These are phyloP conservation scores for Physaria fendleri DNA, from an alignment of 345 rosid genomes.

Conservation along the genomic window DNA sequence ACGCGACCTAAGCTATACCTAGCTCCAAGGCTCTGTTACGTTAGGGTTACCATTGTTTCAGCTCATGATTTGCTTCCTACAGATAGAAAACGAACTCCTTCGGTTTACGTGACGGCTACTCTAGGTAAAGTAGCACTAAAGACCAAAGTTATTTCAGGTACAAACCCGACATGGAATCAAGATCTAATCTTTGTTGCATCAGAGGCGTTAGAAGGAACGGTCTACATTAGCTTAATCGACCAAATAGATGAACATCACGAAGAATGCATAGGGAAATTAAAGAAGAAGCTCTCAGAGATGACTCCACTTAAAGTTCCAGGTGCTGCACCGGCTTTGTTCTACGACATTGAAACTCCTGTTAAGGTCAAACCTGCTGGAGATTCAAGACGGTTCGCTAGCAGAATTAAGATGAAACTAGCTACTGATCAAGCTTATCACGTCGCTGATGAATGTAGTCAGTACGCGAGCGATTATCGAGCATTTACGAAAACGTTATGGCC, in stretches of 20 bases:
- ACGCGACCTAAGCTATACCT: constrained; percentile 20
- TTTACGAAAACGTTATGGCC: constrained; percentile 15
- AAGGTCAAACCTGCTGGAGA: not conserved
- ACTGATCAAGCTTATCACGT: constrained; percentile 28
- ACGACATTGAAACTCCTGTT: constrained; percentile 7
- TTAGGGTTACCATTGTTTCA: constrained; percentile 22
- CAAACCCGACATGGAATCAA: constrained; percentile 22
- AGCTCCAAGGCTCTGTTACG: constrained; percentile 27
- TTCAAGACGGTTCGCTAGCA: constrained; percentile 17
- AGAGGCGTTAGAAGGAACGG: constrained; percentile 11
- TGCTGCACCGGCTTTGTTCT: constrained; percentile 1
- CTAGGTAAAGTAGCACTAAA: not conserved
- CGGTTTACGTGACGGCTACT: constrained; percentile 13
- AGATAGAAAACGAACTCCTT: not conserved
- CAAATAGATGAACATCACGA: not conserved
- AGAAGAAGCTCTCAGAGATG: constrained; percentile 15
- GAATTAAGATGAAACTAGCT: constrained; percentile 13
- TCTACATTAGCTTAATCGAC: not conserved
- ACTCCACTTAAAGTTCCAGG: constrained; percentile 13
- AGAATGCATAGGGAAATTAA: not conserved
- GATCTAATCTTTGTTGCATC: constrained; percentile 23
- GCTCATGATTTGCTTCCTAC: constrained; percentile 12
- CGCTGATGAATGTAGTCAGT: not conserved
- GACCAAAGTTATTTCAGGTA: not conserved
- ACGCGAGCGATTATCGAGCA: constrained; percentile 17